Evolutionary conservation across 1,284 basidiomycete genomes (phyloP), one percentile per base, ranked within the genome.

Genomic region (Puccinia horiana): DNA sequence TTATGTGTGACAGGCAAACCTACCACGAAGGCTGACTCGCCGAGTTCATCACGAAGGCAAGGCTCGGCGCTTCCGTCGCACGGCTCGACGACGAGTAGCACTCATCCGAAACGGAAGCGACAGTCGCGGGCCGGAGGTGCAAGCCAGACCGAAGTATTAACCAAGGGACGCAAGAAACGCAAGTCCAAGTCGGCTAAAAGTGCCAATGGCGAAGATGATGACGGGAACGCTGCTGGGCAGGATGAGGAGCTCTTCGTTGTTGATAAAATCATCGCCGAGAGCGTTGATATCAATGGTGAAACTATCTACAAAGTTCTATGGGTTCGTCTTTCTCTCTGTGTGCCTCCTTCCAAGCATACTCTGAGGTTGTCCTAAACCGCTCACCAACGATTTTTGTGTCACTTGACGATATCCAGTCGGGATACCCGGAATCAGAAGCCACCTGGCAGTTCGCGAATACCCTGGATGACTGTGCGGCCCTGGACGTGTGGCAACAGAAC

Each of bases 231-330:
- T n/a, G 20, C 20, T 4, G 75, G 20, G 0, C 58, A 78, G 1
- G 76, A 78, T 23, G 76, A 78, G 35, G 76, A 67, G 32, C 42
- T 78, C 23, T 78, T 78, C 32, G 63, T 67, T 9, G 63, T 78
- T 35, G 76, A 78, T 63, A 67, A 69, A 54, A 78, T 78, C 40
- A 78, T 78, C 32, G 76, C 58, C 35, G 76, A 78, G 32, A 78
- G 63, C n/a, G 40, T 78, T n/a, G 76, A 69, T 52, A 32, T 65
- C 3, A 67, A 77, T 67, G 76, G 76, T 4, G 58, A 77, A 67
- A 54, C 37, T 18, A 54, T 78, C 23, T 78, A 78, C 23, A 78
- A 78, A 78, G 76, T 78, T 23, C 63, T 78, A 20, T 78, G 76
- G 76, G 76, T 78, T 49, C n/a, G 44, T 44, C 42, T 29, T 47